Conservation (phyloP, 2,329 filamentous ascomycete genomes). For the Boeremia exigua region DNA sequence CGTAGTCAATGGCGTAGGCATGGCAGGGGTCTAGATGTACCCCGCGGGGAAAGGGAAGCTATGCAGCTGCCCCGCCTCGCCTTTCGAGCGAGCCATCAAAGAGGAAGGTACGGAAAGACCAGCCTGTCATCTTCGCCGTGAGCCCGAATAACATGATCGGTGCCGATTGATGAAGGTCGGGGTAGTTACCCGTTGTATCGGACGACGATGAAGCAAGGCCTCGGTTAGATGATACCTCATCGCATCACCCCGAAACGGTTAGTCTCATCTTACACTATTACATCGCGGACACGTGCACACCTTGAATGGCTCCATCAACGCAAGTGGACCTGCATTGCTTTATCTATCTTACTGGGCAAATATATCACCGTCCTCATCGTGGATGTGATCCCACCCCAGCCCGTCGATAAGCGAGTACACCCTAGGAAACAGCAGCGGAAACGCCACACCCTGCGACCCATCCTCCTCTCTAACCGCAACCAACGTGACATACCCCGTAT, state of each 20-base stretch:
- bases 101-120: constrained; percentile 2
- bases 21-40: constrained; percentile 7
- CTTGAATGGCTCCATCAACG: too few species aligned
- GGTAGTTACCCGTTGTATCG: too few species aligned
- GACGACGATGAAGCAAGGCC: too few species aligned
- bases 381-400: neutral
- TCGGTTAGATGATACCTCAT: too few species aligned
- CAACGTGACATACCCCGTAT: neutral
- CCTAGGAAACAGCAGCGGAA: neutral
- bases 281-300: too few species aligned
- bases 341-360: neutral
- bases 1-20: neutral
- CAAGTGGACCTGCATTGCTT: too few species aligned
- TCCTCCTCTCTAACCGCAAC: neutral
- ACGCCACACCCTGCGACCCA: neutral
- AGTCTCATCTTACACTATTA: too few species aligned
- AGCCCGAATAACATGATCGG: too few species aligned
- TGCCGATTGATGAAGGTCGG: too few species aligned
- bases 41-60: constrained; percentile 27
- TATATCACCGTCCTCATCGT: neutral
- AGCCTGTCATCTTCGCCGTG: too few species aligned
- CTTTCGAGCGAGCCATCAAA: constrained; percentile 23
- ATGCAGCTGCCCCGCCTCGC: constrained; percentile 24
- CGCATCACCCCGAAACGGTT: too few species aligned
- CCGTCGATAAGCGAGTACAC: neutral